Base-by-base conservation (phyloP, 1,284 basidiomycete species). In the Sporisorium iseilematis-ciliati region DNA sequence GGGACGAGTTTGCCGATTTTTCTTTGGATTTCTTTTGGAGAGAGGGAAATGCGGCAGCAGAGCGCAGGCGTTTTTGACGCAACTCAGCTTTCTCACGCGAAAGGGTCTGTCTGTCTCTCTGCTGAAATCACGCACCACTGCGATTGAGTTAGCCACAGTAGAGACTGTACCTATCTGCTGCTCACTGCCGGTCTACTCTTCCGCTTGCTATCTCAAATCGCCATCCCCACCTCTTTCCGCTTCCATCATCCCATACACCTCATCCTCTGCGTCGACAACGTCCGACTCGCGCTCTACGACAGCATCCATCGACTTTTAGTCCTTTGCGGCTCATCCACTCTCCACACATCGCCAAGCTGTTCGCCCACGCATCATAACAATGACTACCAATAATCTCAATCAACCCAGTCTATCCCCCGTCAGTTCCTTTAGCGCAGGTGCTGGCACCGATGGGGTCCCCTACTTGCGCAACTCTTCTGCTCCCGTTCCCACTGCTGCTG, bases 391-490 rank as follows among this genome's bases (percentile, higher is more conserved):
- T 60, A 74, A 65, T 60, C 52, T 71, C 12, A 64, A 74, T 71
- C 67, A 65, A 69, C 62, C 70, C 46, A 75, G 60, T 78, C 67
- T 63, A 59, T 74, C 58, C 75, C 75, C 75, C 75, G 70, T 58
- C 70, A 69, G 70, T 62, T 43, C 62, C 64, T 54, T 58, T 20
- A 55, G 69, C 75, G 75, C 70, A 61, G 61, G 62, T 57, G 53
- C 70, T 62, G 70, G 62, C 66, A 52, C 54, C 63, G 75, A 70
- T 74, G 75, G 75, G 75, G 75, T 77, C 25, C 63, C 75, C 33
- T 65, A 62, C 62, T 51, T 41, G 64, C 68, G 60, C 67, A 60
- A 63, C 65, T 40, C 25, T 57, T 29, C 35, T 33, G 31, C 4
- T 45, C n/a, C n/a, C n/a, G 26, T 29, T 62, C 52, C 41, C 33